phyloP scores from a whole-genome alignment of 768 basidiomycete genomes.

The Psilocybe azurescens region DNA sequence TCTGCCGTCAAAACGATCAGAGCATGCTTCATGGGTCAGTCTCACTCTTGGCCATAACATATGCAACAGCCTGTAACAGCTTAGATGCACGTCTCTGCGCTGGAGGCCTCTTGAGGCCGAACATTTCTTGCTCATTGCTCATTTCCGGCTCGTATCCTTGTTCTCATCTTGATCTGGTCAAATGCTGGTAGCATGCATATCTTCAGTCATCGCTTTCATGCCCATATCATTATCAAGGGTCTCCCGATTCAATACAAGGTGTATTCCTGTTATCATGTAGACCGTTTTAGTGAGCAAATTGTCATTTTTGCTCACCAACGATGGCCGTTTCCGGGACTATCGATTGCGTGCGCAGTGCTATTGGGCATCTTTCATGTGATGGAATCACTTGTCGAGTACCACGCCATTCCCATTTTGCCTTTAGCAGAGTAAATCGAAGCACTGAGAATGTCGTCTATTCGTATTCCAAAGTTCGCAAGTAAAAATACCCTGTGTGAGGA shows the following conservation, averaged over 20 bases:
- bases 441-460: constrained; percentile 11
- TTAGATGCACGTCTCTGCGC: background rate
- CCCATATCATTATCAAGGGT: background rate
- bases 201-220: background rate
- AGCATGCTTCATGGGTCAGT: background rate
- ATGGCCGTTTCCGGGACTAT: constrained; percentile 5
- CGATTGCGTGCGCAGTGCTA: constrained; percentile 1
- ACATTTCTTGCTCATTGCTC: background rate
- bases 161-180: background rate
- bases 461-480: constrained; percentile 8
- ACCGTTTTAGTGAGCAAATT: background rate
- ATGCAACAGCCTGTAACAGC: background rate
- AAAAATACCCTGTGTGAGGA: constrained; percentile 12
- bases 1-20: background rate
- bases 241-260: background rate
- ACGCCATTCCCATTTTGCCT: constrained; percentile 7
- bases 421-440: constrained; percentile 10
- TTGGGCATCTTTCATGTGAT: constrained; percentile 5
- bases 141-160: too few species aligned
- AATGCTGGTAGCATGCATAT: background rate
- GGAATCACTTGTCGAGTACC: constrained; percentile 2
- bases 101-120: background rate
- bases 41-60: background rate
- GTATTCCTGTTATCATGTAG: background rate
- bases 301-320: constrained; percentile 4